A percentile compares a stretch with the other conserved stretches of the same genome.
phyloP scores from a whole-genome alignment of 768 basidiomycete species.

The Lentinula guzmanii region DNA sequence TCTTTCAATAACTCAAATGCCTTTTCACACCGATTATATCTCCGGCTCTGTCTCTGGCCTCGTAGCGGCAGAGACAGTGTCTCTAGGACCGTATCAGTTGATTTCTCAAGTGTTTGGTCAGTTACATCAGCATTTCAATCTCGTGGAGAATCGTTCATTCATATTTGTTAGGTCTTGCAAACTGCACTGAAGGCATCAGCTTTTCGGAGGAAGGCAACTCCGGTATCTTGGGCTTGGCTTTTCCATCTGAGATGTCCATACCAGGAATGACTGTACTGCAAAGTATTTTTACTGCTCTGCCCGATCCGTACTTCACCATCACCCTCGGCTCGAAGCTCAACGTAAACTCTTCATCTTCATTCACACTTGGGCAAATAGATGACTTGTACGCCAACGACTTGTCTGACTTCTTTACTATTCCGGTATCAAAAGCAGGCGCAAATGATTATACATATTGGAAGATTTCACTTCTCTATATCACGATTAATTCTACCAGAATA shows the following conservation, averaged over 20 bases:
- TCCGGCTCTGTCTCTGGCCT: slow-evolving; percentile 41
- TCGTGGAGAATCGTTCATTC: background rate
- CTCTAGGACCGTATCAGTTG: slow-evolving; percentile 38
- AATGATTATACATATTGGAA: slow-evolving; percentile 54
- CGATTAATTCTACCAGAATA: slow-evolving; percentile 35
- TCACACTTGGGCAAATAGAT: slow-evolving; percentile 50
- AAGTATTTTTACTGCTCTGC: slow-evolving; percentile 39
- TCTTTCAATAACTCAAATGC: slow-evolving; percentile 22
- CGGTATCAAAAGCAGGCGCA: slow-evolving; percentile 30
- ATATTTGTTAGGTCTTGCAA: slow-evolving; percentile 33
- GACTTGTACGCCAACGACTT: slow-evolving; percentile 23
- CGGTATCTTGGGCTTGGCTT: slow-evolving; percentile 51
- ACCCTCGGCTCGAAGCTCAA: slow-evolving; percentile 32
- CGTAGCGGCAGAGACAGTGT: slow-evolving; percentile 39
- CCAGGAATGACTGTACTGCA: slow-evolving; percentile 39
- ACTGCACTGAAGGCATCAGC: slow-evolving; percentile 33
- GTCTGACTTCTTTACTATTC: slow-evolving; percentile 25
- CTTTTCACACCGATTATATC: slow-evolving; percentile 47
- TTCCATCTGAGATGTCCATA: slow-evolving; percentile 43
- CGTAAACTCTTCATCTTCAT: slow-evolving; percentile 24
- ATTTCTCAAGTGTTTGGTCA: slow-evolving; percentile 43
- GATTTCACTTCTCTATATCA: slow-evolving; percentile 38
- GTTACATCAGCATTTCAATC: background rate
- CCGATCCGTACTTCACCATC: slow-evolving; percentile 46
- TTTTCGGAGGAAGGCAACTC: slow-evolving; percentile 43